A percentile compares a stretch with the other conserved stretches of the same genome.
These are phyloP conservation scores for Silybum marianum DNA, from an alignment of 129 eudicot genomes.

Conservation along the genomic window DNA sequence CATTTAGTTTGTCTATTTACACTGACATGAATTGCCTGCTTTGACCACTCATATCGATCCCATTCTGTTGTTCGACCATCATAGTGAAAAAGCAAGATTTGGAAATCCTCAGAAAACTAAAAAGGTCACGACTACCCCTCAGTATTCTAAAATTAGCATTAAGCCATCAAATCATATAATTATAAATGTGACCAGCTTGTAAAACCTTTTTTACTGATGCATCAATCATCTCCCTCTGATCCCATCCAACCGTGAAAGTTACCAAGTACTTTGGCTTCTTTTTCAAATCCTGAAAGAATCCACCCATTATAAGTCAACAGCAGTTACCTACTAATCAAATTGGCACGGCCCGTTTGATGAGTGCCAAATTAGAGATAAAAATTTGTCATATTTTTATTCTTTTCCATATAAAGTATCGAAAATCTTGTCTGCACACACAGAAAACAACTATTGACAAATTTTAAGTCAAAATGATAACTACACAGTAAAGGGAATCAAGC, in stretches of 20 bases:
- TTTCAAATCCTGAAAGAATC: constrained; percentile 37
- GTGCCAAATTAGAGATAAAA: not conserved
- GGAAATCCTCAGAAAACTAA: constrained; percentile 47
- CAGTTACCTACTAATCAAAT: not conserved
- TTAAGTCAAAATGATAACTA: not conserved
- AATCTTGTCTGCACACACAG: not conserved
- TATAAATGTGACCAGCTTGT: not conserved
- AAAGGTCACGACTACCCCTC: constrained; percentile 14
- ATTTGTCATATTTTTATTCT: not conserved
- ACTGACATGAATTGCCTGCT: constrained; percentile 47
- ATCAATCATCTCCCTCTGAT: constrained; percentile 39
- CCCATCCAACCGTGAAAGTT: constrained; percentile 49
- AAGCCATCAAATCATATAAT: constrained; percentile 3
- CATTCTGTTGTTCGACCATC: constrained; percentile 49
- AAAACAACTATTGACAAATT: not conserved
- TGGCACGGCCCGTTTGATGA: not conserved
- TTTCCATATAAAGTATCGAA: not conserved
- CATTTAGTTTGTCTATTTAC: constrained; percentile 46
- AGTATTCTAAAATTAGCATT: constrained; percentile 21
- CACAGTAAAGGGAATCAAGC: no score
- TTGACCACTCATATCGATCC: constrained; percentile 54
- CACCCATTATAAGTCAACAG: constrained; percentile 5
- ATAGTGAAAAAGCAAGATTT: constrained; percentile 49
- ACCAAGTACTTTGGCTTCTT: constrained; percentile 47
- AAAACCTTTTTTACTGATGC: constrained; percentile 45